Base-by-base conservation (phyloP, 305 asterid species). In the Fraxinus baroniana region DNA sequence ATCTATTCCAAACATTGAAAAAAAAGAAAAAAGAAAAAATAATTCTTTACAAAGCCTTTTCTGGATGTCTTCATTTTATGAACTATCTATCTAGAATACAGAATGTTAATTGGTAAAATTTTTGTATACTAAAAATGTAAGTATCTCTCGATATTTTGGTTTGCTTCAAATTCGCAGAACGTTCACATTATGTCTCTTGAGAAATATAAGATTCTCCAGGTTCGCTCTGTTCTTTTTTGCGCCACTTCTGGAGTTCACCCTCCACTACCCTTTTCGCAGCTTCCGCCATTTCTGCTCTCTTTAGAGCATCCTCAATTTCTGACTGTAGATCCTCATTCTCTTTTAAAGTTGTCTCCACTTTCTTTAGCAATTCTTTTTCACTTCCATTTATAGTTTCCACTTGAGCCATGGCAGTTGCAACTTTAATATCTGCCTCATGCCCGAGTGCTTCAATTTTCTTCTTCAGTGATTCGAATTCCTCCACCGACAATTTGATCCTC, bases 251-350 rank as follows among this genome's bases (percentile, higher is more conserved):
- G 57, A 96, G 88, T 77, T 96, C 99, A 0, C 87, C 89, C 78
- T 91, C 98, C 7, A 92, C 90, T 0, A 91, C 87, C 82, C 78
- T 81, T 77, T 87, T 92, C 0, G 93, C 98, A 1, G 91, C 98
- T 80, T 96, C 95, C 0, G 97, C 95, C 93, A 89, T 90, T 82
- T 92, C 97, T 0, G 95, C 92, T 41, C 86, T 89, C 87, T 90
- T 92, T 55, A 85, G 2, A 10, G 94, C 92, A 18, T 94, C 95
- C 71, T 87, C 88, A 0, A 87, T 93, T 77, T 93, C 97, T 5
- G 85, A 86, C 49, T 90, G 83, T 70, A 93, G 18, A 55, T 87
- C 88, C 80, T 89, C 89, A 0, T 44, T 88, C 85, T 93, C 93
- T 37, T 89, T 89, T 82, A 83, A 28, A 10, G 86, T 80, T 41